Conservation (phyloP, 352 stramenopile genomes). For the Globisporangium barbulae region DNA sequence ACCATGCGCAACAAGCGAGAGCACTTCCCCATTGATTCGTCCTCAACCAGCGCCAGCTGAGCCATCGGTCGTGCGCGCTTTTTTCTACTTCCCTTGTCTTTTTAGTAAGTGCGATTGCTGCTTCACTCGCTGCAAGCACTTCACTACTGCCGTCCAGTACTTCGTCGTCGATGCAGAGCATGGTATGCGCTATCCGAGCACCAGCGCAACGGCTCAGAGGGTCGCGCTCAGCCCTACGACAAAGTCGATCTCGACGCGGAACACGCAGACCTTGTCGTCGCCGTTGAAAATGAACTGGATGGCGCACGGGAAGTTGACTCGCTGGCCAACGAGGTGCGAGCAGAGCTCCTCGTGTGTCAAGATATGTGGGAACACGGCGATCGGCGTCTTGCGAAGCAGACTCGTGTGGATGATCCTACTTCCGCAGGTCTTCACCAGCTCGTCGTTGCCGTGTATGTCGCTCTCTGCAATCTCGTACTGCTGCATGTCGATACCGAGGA, state of each 20-base stretch:
- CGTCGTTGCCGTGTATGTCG: neutral
- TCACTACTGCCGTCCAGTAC: neutral
- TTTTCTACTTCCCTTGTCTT: too few species aligned
- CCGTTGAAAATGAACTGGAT: slow-evolving; percentile 21
- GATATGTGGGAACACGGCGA: slow-evolving; percentile 20
- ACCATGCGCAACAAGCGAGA: neutral
- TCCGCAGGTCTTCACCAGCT: slow-evolving; percentile 16
- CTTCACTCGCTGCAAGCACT: neutral
- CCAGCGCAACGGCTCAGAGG: too few species aligned
- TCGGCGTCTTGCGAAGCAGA: slow-evolving; percentile 22
- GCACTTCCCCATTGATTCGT: neutral
- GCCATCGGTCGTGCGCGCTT: too few species aligned
- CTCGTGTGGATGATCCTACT: slow-evolving; percentile 15
- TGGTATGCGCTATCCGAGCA: too few species aligned
- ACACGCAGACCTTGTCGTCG: neutral
- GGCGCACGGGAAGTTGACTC: slow-evolving; percentile 8
- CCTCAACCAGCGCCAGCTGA: neutral
- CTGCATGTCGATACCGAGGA: slow-evolving; percentile 22
- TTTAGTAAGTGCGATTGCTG: too few species aligned
- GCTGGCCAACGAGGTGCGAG: slow-evolving; percentile 14
- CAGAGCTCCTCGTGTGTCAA: slow-evolving; percentile 15
- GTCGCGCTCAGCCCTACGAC: too few species aligned
- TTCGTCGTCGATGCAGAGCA: too few species aligned
- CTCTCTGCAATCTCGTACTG: slow-evolving; percentile 16
- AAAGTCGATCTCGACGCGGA: too few species aligned